Base-by-base conservation (phyloP, 2,329 filamentous ascomycete genomes). In the Furcasterigmium furcatum region DNA sequence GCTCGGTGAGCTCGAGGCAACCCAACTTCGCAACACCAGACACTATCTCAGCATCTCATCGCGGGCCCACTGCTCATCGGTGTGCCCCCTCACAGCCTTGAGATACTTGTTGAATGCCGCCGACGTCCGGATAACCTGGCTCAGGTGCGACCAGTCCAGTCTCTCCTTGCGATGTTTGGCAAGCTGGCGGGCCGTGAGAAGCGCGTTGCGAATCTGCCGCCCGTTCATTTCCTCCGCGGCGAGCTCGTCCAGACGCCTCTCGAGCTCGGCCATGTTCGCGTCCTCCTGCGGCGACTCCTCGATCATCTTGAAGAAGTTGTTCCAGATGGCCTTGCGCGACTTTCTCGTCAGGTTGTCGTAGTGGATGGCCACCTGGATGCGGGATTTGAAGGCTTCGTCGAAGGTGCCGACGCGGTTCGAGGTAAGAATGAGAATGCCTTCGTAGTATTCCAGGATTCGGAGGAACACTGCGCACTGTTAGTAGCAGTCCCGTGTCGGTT, bases 371-470 rank as follows among this genome's bases (percentile, higher is more conserved):
- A 66, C 47, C 29, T 65, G 57, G 40, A 66, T 65, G 9, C 63
- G 59, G 2, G 63, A 66, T 43, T 62, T 61, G 53, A 67, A 65
- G 6, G 61, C 63, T 42, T 63, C 61, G 46, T 68, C 65, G 18
- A 68, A 63, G 3, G 55, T 58, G 6, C 52, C 58, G 2, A 67
- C 60, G 5, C 64, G 58, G 43, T 67, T 68, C 14, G 59, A 61
- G 1, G 64, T 67, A 4, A 67, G 51, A 34, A 68, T 61, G 1
- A 68, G 44, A 16, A 68, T 67, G 9, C 66, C 62, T 4, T 55
- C 53, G 40, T 64, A 65, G 43, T 67, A 67, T 34, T 67, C 64
- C 6, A 68, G 51, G 1, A 60, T 55, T 5, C 65, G 58, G 7
- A 67, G 50, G 29, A 70, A 65, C 0, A 66, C n/a, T n/a, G n/a